Base-by-base conservation (phyloP, 257 asterid genomes). In the Eustoma russellianum region DNA sequence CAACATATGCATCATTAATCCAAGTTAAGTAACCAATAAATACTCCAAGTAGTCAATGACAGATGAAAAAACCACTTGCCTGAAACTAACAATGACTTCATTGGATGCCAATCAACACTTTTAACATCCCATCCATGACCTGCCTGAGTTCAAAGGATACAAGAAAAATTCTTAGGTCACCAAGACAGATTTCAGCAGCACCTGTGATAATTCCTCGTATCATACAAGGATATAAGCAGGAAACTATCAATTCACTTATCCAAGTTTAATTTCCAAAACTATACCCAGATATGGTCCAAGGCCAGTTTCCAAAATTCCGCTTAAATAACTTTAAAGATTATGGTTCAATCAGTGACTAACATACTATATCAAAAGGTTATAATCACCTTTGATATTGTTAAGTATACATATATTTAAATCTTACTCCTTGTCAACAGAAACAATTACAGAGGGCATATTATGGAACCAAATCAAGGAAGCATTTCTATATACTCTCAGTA, bases 121-220 rank as follows among this genome's bases (percentile, higher is more conserved):
- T 92, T 92, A 61, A 92, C 98, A 79, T 92, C 98, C 98, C 98
- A 85, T 71, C 98, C 98, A 74, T 92, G 98, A 94, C 98, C 98
- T 90, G 95, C 86, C 93, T 86, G 96, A 83, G 98, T 86, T 81
- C 78, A 90, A 86, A 74, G 54, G 86, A 72, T 68, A 71, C 41
- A 66, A 62, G 67, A 75, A 62, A 66, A 41, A 63, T 53, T 75
- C 82, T 77, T 70, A 83, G 79, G 85, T 73, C 72, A 79, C 63
- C 85, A 53, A 55, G 55, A 24, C 30, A 24, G 30, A 24, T 24
- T 24, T 24, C 17, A 38, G 12, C 43, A 38, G 43, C 43, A 38
- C 1, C 43, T 38, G 43, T 7, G 7, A 38, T 38, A 38, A 38
- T 7, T 38, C 43, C 43, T 38, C 9, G 11, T 13, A 13, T 7